phyloP scores from a whole-genome alignment of 768 basidiomycete genomes.

The Lentinus tigrinus region DNA sequence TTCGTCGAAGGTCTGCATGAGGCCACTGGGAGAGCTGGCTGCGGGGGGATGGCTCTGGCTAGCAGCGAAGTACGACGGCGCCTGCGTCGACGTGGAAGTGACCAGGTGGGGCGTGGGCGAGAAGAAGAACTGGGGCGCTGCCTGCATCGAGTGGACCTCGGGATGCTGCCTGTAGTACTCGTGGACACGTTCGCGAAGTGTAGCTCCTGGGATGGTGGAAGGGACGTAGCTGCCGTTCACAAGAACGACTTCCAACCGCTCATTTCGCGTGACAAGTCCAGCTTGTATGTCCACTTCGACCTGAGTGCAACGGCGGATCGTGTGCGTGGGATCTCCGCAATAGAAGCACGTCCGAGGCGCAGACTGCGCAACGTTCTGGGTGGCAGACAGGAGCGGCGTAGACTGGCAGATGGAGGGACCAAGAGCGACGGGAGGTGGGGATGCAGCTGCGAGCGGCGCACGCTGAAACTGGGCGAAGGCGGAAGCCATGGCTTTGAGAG shows the following conservation, averaged over 20 bases:
- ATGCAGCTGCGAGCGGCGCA: background rate
- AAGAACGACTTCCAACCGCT: constrained; percentile 25
- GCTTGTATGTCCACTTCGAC: constrained; percentile 13
- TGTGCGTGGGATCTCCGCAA: constrained; percentile 26
- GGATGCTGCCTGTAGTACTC: background rate
- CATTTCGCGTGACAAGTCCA: constrained; percentile 24
- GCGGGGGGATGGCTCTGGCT: background rate
- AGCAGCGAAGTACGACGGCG: background rate
- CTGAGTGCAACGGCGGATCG: constrained; percentile 23
- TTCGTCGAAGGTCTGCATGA: background rate
- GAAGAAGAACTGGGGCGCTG: background rate
- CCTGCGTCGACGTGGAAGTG: background rate
- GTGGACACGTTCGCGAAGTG: constrained; percentile 2
- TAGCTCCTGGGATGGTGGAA: constrained; percentile 1
- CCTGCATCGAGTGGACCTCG: background rate
- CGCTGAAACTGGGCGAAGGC: background rate
- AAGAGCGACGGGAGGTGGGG: background rate
- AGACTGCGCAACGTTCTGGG: background rate
- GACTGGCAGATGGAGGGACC: background rate
- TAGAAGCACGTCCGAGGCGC: constrained; percentile 5
- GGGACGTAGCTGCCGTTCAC: constrained; percentile 26
- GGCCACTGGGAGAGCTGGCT: background rate
- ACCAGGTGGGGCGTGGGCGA: background rate
- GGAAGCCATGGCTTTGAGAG: background rate
- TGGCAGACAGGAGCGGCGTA: background rate